Evolutionary conservation across 352 stramenopile genomes (phyloP), one percentile per base, ranked within the genome.

Genomic region (Phytophthora crassamura): DNA sequence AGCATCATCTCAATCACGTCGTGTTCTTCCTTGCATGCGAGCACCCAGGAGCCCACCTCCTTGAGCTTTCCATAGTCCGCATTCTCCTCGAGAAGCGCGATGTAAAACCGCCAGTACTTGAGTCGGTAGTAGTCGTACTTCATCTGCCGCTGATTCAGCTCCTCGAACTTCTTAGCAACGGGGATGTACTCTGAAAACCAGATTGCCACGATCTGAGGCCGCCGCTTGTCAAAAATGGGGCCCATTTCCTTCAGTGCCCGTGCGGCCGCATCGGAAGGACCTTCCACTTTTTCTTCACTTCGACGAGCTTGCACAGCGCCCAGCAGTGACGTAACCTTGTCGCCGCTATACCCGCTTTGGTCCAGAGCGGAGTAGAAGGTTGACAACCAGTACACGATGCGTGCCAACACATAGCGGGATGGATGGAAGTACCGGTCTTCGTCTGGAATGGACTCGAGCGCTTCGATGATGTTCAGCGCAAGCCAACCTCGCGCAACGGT

Each of bases 401-500:
- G 81, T 0, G 86, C 80, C 12, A 93, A 59, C 22, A 80, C 66
- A 57, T 83, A 90, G 0, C 82, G 74, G 4, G 84, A 91, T 9
- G 84, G 75, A 50, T 95, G 86, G 30, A 93, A 93, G 59, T 95
- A 95, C 34, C 84, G 78, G 55, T 95, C 86, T 57, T 93, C 83
- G 14, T 88, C 75, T 28, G 80, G 84, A 48, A 93, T 90, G 1
- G 77, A 89, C 46, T 93, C 83, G 2, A 95, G 67, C 8, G 86
- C 86, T 7, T 91, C 73, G 32, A 93, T 64, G 30, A 90, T 83
- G 40, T 95, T 95, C 50, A 87, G 16, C 65, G 82, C 58, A 70
- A 77, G 64, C 74, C 82, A 69, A 28, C 79, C 56, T 67, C 65
- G 50, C 2, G 59, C 73, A n/a, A 74, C 39, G 11, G 49, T 69